These are phyloP conservation scores for Stagonosporopsis cucurbitacearum DNA, from an alignment of 2,329 filamentous ascomycete genomes.

Conservation along the genomic window DNA sequence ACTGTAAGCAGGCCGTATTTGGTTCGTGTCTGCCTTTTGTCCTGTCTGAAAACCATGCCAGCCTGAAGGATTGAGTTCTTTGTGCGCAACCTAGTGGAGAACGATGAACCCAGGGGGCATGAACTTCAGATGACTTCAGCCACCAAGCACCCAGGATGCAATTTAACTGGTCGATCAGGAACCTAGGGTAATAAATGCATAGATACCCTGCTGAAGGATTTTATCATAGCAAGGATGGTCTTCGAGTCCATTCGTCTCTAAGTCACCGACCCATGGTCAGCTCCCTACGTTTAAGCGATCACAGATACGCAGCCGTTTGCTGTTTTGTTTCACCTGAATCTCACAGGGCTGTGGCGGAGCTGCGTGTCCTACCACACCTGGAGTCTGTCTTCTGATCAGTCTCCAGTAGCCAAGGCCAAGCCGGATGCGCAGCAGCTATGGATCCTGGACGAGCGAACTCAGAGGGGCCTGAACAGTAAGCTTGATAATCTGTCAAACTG, in stretches of 20 bases:
- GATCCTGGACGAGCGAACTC: background rate
- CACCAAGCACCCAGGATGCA: background rate
- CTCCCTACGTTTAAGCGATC: background rate
- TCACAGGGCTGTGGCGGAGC: slow-evolving; percentile 5
- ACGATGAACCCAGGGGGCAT: background rate
- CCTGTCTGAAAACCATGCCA: background rate
- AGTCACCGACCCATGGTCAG: background rate
- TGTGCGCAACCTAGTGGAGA: background rate
- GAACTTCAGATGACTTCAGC: background rate
- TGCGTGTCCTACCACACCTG: background rate
- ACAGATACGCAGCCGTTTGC: background rate
- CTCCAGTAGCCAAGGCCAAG: background rate
- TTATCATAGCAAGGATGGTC: background rate
- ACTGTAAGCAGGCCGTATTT: slow-evolving; percentile 10
- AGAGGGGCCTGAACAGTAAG: background rate
- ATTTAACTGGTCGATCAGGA: background rate
- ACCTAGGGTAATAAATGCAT: background rate
- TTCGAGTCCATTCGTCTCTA: background rate
- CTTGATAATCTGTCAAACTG: background rate
- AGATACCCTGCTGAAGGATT: background rate
- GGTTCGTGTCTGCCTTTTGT: background rate
- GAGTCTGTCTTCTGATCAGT: background rate
- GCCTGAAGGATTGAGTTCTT: background rate
- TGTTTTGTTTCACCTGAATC: background rate
- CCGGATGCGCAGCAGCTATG: background rate